These are phyloP conservation scores for Diddensiella santjacobensis DNA, from an alignment of 805 yeast species.

Conservation along the genomic window DNA sequence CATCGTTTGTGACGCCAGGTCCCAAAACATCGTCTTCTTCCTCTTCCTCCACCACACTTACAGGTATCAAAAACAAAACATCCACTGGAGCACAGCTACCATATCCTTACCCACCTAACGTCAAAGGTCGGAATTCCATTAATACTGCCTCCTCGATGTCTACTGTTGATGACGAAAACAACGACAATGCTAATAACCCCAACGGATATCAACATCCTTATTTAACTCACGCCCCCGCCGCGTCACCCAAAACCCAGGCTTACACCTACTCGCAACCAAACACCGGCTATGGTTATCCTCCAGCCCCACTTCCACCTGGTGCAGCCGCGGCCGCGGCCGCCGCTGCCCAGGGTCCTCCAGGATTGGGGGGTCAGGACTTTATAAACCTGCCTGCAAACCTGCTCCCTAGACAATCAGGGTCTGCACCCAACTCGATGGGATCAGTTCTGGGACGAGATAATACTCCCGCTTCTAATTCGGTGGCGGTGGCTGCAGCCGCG, in stretches of 20 bases:
- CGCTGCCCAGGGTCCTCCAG: background rate
- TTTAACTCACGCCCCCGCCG: slow-evolving; percentile 1
- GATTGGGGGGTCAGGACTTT: slow-evolving; percentile 5
- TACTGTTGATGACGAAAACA: background rate
- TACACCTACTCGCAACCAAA: slow-evolving; percentile 1
- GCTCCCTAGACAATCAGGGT: background rate
- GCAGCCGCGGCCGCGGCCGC: background rate
- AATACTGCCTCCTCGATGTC: background rate
- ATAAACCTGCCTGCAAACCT: slow-evolving; percentile 10
- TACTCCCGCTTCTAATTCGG: background rate
- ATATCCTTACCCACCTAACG: background rate
- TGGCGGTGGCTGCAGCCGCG: background rate
- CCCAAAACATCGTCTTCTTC: slow-evolving; percentile 1
- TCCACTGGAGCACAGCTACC: background rate
- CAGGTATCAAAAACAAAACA: background rate
- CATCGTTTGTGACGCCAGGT: slow-evolving; percentile 18
- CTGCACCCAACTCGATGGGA: background rate
- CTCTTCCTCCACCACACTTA: background rate
- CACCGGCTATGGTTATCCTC: slow-evolving; percentile 3
- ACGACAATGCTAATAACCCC: background rate
- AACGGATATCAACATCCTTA: slow-evolving; percentile 2
- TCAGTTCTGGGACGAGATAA: background rate
- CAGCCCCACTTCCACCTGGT: slow-evolving; percentile 4
- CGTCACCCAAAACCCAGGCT: background rate
- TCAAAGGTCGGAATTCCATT: background rate